Evolutionary conservation across 202 grass and related monocot species (phyloP).

Genomic region (Elaeis oleifera): DNA sequence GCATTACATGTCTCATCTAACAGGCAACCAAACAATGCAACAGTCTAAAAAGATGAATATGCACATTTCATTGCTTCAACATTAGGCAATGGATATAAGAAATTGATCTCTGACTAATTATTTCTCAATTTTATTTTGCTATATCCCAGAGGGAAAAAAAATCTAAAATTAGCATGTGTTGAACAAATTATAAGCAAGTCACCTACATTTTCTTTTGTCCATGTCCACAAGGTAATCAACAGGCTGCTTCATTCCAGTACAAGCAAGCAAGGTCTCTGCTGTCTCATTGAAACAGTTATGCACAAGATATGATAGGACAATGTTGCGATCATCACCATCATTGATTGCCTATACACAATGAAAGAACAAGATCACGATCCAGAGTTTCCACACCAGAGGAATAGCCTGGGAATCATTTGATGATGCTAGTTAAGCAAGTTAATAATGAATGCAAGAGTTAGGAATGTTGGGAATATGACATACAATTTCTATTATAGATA

Average conservation of each 20-base stretch:
- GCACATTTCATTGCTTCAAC: no score
- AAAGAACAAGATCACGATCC: neutral
- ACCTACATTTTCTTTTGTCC: conserved; percentile 90
- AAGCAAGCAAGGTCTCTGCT: conserved; percentile 69
- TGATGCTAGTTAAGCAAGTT: neutral
- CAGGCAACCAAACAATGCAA: no score
- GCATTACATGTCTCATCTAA: no score
- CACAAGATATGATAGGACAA: conserved; percentile 89
- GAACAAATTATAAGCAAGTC: conserved; percentile 11
- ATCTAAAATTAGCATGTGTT: no score
- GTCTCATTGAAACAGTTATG: conserved; percentile 99
- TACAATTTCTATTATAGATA: no score
- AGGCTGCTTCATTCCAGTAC: conserved; percentile 56
- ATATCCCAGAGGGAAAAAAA: no score
- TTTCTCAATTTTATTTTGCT: no score
- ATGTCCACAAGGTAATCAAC: conserved; percentile 66
- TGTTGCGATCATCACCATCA: conserved; percentile 56
- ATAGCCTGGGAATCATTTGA: neutral
- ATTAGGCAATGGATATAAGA: no score
- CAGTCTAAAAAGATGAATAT: no score
- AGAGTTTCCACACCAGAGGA: neutral
- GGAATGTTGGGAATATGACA: no score
- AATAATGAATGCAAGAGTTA: neutral
- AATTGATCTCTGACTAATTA: no score
- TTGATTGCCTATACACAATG: conserved; percentile 38